Evolutionary conservation across 257 asterid species (phyloP).

Genomic region (Gentiana dahurica): DNA sequence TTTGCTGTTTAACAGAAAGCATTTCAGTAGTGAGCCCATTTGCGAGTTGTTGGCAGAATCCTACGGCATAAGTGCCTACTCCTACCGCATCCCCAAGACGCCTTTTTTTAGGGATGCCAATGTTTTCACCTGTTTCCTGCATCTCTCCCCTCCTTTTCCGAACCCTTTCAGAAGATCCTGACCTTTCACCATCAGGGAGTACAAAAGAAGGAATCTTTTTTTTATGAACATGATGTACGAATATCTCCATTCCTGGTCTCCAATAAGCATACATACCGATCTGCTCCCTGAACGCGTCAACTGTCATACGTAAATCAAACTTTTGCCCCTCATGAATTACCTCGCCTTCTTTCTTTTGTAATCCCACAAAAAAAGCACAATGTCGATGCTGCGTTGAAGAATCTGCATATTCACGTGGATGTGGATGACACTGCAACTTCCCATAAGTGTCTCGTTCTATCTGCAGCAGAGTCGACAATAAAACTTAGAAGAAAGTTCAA

Average conservation of each 20-base stretch:
- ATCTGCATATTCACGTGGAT: constrained; percentile 70
- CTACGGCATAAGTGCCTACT: constrained; percentile 14
- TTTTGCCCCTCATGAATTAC: constrained; percentile 78
- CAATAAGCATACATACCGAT: constrained; percentile 60
- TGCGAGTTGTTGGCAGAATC: constrained; percentile 2
- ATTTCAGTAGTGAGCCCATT: constrained; percentile 7
- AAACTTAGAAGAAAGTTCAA: neutral
- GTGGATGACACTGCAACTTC: constrained; percentile 86
- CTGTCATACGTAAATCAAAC: constrained; percentile 88
- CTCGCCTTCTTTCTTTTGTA: constrained; percentile 82
- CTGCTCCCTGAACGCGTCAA: constrained; percentile 82
- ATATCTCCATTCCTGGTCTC: constrained; percentile 92
- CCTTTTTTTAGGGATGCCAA: constrained; percentile 43
- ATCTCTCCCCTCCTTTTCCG: constrained; percentile 46
- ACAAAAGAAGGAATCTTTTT: constrained; percentile 82
- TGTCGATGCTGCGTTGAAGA: constrained; percentile 55
- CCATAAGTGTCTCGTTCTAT: constrained; percentile 82
- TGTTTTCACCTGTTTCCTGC: constrained; percentile 27
- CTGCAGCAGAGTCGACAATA: constrained; percentile 37
- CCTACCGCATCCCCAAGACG: constrained; percentile 39
- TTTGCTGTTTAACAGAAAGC: constrained; percentile 8
- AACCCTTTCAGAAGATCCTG: constrained; percentile 35
- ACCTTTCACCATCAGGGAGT: constrained; percentile 59
- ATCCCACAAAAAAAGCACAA: constrained; percentile 79
- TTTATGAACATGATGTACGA: constrained; percentile 78